These are phyloP conservation scores for Aspergillus ostianus DNA, from an alignment of 495 filamentous ascomycete species.

Conservation along the genomic window DNA sequence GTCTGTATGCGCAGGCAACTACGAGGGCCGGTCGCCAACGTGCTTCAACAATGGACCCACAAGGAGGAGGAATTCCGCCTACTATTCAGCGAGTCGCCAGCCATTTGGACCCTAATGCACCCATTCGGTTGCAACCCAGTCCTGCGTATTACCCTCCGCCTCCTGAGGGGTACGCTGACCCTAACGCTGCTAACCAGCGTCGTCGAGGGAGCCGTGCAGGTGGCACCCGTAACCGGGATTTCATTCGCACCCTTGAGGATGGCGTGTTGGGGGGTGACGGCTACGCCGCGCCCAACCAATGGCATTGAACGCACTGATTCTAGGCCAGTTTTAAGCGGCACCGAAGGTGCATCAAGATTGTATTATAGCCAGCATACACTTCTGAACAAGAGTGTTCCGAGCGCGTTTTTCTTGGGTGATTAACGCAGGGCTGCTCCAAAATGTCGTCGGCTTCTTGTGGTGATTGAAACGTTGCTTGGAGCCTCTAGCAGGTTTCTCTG, in stretches of 20 bases:
- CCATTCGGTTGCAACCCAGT: slow-evolving; percentile 91
- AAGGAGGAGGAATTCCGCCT: slow-evolving; percentile 85
- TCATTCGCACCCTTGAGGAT: slow-evolving; percentile 92
- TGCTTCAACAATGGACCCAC: slow-evolving; percentile 93
- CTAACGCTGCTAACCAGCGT: slow-evolving; percentile 59
- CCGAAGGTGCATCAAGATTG: slow-evolving; percentile 18
- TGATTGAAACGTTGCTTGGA: slow-evolving; percentile 15
- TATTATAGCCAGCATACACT: not conserved
- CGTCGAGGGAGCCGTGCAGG: slow-evolving; percentile 75
- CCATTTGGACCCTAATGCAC: slow-evolving; percentile 92
- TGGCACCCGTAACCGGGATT: slow-evolving; percentile 72
- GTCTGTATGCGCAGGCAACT: slow-evolving; percentile 83
- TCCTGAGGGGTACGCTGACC: slow-evolving; percentile 75
- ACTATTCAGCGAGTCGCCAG: slow-evolving; percentile 95
- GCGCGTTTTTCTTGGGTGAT: slow-evolving; percentile 4
- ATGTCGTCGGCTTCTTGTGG: slow-evolving; percentile 15
- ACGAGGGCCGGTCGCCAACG: slow-evolving; percentile 81
- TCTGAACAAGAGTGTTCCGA: not conserved
- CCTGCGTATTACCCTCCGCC: slow-evolving; percentile 97
- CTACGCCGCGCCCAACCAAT: slow-evolving; percentile 62
- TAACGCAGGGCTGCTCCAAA: slow-evolving; percentile 19
- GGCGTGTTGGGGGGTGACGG: slow-evolving; percentile 83
- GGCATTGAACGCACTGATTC: slow-evolving; percentile 47
- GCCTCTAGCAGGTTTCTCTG: slow-evolving; percentile 7
- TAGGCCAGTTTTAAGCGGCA: slow-evolving; percentile 8